A percentile compares a stretch with the other conserved stretches of the same genome.
Evolutionary conservation across 305 asterid genomes (phyloP).

Genomic region (Fraxinus floribunda): DNA sequence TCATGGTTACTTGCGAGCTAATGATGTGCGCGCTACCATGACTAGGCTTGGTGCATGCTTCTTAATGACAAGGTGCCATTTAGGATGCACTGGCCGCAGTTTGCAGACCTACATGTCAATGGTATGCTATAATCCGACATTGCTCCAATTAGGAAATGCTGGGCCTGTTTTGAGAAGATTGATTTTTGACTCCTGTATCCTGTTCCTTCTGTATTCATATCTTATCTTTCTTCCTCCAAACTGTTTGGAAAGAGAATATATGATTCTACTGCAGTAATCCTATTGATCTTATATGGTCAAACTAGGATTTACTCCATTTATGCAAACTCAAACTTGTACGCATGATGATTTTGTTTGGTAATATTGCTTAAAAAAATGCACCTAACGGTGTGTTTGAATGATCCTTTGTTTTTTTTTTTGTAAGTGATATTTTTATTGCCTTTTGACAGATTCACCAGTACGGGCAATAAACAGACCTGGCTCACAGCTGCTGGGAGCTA

Average conservation of each 20-base stretch:
- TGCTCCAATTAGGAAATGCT: not conserved
- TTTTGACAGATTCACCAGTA: conserved; percentile 73
- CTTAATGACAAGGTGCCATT: conserved; percentile 94
- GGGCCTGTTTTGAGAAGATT: conserved; percentile 3
- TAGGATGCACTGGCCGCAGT: conserved; percentile 99
- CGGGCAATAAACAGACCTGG: conserved; percentile 92
- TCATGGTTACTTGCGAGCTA: conserved; percentile 11
- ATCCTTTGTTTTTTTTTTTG: not conserved
- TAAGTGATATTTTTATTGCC: conserved; percentile 6
- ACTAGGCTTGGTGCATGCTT: conserved; percentile 99
- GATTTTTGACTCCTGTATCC: conserved; percentile 1
- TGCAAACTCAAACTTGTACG: not conserved
- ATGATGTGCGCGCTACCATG: conserved; percentile 30
- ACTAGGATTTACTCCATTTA: not conserved
- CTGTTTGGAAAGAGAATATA: conserved; percentile 12
- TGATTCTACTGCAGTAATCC: conserved; percentile 5
- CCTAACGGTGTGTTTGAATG: not conserved
- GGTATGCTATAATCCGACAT: conserved; percentile 50
- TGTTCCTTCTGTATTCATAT: conserved; percentile 5
- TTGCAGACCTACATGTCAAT: conserved; percentile 90
- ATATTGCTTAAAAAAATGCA: not conserved
- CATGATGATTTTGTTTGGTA: not conserved
- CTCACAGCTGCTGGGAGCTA: conserved; percentile 83
- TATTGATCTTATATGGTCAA: not conserved
- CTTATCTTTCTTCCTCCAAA: conserved; percentile 7